phyloP scores from a whole-genome alignment of 805 yeast species.

The Metschnikowia vanudenii region DNA sequence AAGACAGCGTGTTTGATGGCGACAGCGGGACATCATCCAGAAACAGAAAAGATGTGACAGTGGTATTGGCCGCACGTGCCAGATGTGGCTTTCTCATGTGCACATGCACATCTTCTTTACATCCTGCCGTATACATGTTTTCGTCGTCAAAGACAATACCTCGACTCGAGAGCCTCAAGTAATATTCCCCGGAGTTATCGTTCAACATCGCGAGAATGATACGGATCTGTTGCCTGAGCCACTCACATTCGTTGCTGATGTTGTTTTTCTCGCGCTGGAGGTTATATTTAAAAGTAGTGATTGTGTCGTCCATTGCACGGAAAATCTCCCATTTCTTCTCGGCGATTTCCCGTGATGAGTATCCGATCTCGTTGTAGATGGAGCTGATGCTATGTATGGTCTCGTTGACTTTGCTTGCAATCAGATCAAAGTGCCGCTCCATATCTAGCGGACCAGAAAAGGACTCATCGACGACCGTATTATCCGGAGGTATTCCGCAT shows the following conservation, averaged over 20 bases:
- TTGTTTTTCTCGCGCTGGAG: conserved; percentile 32
- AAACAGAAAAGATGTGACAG: neutral
- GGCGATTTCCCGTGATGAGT: conserved; percentile 47
- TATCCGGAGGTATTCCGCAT: neutral
- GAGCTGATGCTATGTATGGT: conserved; percentile 43
- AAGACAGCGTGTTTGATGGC: conserved; percentile 1
- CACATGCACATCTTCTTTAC: conserved; percentile 25
- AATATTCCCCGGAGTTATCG: conserved; percentile 32
- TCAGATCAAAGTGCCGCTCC: conserved; percentile 28
- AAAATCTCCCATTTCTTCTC: conserved; percentile 51
- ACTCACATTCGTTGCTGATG: conserved; percentile 43
- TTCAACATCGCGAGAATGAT: conserved; percentile 40
- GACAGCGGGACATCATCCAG: conserved; percentile 2
- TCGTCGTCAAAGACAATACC: conserved; percentile 35
- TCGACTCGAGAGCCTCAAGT: conserved; percentile 19
- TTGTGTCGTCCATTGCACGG: conserved; percentile 47
- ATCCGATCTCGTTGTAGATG: conserved; percentile 55
- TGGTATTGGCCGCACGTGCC: neutral
- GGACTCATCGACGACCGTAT: neutral
- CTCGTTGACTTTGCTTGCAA: conserved; percentile 34
- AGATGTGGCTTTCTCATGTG: conserved; percentile 13
- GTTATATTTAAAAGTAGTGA: conserved; percentile 26
- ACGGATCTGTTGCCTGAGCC: conserved; percentile 44
- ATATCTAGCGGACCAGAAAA: conserved; percentile 5
- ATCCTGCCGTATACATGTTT: conserved; percentile 29